These are phyloP conservation scores for Talaromyces sp. DNA, from an alignment of 2,329 filamentous ascomycete species.

Conservation along the genomic window DNA sequence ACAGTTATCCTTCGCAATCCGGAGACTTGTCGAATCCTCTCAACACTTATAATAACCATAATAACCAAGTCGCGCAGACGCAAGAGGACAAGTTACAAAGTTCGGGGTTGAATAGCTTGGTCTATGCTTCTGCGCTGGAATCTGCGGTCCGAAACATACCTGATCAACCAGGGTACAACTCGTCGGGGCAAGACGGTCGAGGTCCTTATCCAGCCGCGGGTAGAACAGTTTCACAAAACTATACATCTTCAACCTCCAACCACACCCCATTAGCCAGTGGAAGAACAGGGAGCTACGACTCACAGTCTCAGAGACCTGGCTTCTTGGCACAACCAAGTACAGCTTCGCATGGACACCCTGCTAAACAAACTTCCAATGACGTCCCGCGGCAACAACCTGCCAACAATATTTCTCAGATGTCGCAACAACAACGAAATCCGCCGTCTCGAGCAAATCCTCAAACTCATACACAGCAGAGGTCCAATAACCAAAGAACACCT, in stretches of 20 bases:
- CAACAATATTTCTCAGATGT: background rate
- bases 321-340: background rate
- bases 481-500: background rate
- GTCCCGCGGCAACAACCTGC: background rate
- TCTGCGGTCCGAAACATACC: background rate
- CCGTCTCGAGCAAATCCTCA: slow-evolving; percentile 1
- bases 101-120: slow-evolving; percentile 8
- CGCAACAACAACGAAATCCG: slow-evolving; percentile 1
- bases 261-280: background rate
- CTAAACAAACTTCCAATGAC: background rate
- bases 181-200: background rate
- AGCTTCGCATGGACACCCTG: slow-evolving; percentile 1
- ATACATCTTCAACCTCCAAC: background rate
- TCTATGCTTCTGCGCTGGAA: slow-evolving; percentile 6
- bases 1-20: slow-evolving; percentile 1
- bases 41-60: background rate
- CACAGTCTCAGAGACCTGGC: slow-evolving; percentile 1
- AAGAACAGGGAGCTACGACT: background rate
- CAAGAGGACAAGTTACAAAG: background rate
- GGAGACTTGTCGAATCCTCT: slow-evolving; percentile 1
- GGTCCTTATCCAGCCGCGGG: background rate
- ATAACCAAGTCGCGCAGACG: background rate
- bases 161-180: background rate
- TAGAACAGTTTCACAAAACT: background rate
- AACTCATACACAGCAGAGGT: background rate